Base-by-base conservation (phyloP, 331 rosid genomes). In the Stylosanthes scabra region DNA sequence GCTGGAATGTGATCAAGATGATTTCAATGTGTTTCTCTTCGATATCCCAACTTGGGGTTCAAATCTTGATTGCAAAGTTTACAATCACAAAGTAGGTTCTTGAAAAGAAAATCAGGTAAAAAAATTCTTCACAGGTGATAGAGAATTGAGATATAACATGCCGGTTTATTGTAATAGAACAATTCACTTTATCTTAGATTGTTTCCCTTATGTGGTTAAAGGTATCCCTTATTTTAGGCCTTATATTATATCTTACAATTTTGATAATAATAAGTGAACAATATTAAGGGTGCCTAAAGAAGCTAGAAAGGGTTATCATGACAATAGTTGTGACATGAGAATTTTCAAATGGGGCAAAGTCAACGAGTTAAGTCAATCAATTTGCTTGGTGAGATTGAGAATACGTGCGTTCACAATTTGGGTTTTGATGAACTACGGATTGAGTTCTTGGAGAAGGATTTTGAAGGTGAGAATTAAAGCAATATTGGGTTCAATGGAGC, bases 71-170 rank as follows among this genome's bases (percentile, higher is more conserved):
- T 9, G 69, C 10, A 14, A 63, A 5, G 25, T 52, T 12, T 74
- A 61, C 15, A 1, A 0, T 0, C 52, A 13, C 0, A 41, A 34
- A 9, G 73, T 68, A 45, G 83, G 75, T 2, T 16, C 7, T 3
- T 62, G 58, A 60, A 71, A 51, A 70, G 5, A 1, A 10, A 9
- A 0, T 10, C 3, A 11, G 7, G 3, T 2, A 62, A 55, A 9
- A 2, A 20, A 20, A 1, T 39, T 74, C 29, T 68, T 55, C 2
- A 8, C 1, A 0, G 57, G 58, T 0, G 0, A 0, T 0, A 75
- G 81, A 7, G 1, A 2, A 0, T 13, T 81, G 59, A 81, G 13
- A 9, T 81, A 75, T 58, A 70, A 70, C 29, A 64, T 20, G 37
- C 63, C 25, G 2, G 39, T 71, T 0, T 5, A 13, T 57, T 13